Base-by-base conservation (phyloP, 371 early-diverging fungal genomes). In the Syncephalastrum contaminatum region DNA sequence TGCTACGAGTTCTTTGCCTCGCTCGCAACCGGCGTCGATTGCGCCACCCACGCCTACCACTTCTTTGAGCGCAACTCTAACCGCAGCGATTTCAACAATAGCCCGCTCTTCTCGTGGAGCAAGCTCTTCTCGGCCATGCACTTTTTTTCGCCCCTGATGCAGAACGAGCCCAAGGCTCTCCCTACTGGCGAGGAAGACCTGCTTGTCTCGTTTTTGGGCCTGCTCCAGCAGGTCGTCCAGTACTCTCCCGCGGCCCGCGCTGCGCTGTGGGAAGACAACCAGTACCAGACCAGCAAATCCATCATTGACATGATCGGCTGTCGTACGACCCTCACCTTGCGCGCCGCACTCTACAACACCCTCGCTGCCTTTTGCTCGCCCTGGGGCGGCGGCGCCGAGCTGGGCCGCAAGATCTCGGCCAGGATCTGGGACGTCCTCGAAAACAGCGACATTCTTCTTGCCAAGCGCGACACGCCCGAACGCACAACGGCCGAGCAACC, bases 321-420 rank as follows among this genome's bases (percentile, higher is more conserved):
- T 42, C 64, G 62, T 3, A 69, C 68, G 4, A 62, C 73, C 1
- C 51, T 67, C n/a, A 43, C 46, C 5, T 56, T 78, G 19, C 67
- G 75, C 20, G 73, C 75, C 14, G 59, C 75, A 10, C 47, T 75
- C 2, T 78, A 67, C 43, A 62, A 67, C 48, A 69, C 69, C 1
- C 43, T 78, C 10, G 64, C 73, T 18, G 73, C 79, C 0, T 75
- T 74, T 30, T 78, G 75, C 21, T 67, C 73, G 22, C 51, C 63
- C 6, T 66, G 71, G 63, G 79, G 72, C 16, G 79, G 68, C 8
- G 67, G 68, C 18, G 58, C 70, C 0, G 55, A 70, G 18, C 40
- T 74, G 8, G 75, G 71, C 14, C 56, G 54, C 36, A 40, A 48
- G 0, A 70, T 72, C 20, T 58, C 75, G 2, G 55, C 39, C 10